Evolutionary conservation across 148 eudicot species (phyloP).

Genomic region (Polygonum aviculare): DNA sequence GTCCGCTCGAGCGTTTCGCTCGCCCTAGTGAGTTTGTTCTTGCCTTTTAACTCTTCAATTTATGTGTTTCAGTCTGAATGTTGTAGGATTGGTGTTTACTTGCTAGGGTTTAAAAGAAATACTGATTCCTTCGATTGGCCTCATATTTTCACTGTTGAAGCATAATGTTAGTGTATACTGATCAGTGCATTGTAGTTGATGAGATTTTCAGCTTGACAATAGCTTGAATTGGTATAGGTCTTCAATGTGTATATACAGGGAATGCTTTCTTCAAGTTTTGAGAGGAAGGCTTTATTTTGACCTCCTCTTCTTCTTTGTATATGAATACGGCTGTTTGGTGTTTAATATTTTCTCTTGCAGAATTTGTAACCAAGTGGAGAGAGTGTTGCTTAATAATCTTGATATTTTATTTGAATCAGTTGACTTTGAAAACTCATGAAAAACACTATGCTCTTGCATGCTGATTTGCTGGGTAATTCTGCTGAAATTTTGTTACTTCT

Average conservation of each 20-base stretch:
- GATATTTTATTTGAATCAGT: not conserved
- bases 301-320: not conserved
- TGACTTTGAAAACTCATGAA: not conserved
- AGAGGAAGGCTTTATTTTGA: not conserved
- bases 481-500: not conserved
- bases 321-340: not conserved
- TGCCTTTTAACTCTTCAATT: not conserved
- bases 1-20: not conserved
- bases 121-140: not conserved
- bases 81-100: not conserved
- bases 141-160: too few relatives aligned
- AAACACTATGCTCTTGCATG: conserved; percentile 1
- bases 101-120: not conserved
- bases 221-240: not conserved
- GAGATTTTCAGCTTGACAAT: too few relatives aligned
- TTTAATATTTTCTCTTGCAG: not conserved
- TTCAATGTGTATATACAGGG: not conserved
- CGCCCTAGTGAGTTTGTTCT: not conserved
- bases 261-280: not conserved
- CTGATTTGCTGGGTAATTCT: not conserved
- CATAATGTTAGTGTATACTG: too few relatives aligned
- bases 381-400: not conserved
- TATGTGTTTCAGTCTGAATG: not conserved
- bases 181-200: not conserved
- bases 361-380: conserved; percentile 1